Base-by-base conservation (phyloP, 139 green algal species). In the Pleodorina starrii region DNA sequence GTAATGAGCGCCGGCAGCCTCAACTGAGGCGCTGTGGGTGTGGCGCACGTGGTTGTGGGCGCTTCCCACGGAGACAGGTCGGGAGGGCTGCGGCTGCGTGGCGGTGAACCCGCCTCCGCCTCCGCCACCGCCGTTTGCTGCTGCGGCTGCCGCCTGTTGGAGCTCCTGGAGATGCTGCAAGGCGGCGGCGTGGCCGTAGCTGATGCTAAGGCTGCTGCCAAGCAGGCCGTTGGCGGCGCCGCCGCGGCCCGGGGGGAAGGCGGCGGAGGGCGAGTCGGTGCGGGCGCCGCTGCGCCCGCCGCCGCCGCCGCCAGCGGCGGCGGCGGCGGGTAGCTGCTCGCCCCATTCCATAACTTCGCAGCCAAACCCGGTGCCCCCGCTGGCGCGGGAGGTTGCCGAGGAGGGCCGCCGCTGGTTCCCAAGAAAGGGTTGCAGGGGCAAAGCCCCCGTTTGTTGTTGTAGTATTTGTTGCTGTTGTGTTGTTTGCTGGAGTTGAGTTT, bases 351-450 rank as follows among this genome's bases (percentile, higher is more conserved):
- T 12, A 44, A 17, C 57, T 38, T 43, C 54, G 59, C 43, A 27
- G 43, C 80, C 59, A 60, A 21, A 27, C 60, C 80, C 43, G 80
- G 16, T 42, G 32, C 80, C 60, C 35, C 59, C 63, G 23, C 54
- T 38, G 54, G 54, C 78, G 54, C 78, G 54, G 38, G 80, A 77
- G 42, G 81, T 36, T 42, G 81, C 81, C 38, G 81, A 87, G 60
- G 81, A 74, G 60, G 81, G 81, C 29, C 84, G 54, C 32, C 40
- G 50, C 25, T 44, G 25, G 50, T 0, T 9, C 3, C 81, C 81
- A 35, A 87, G 84, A 89, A 89, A 89, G 84, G 84, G 84, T 54
- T 89, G 25, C 84, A 74, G 84, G 84, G 84, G 84, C 84, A 89
- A 84, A 89, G 84, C 84, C 84, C 84, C 84, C 84, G 68, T 75